Conservation (phyloP, 139 green algal genomes). For the Pedinophyceae sp. region DNA sequence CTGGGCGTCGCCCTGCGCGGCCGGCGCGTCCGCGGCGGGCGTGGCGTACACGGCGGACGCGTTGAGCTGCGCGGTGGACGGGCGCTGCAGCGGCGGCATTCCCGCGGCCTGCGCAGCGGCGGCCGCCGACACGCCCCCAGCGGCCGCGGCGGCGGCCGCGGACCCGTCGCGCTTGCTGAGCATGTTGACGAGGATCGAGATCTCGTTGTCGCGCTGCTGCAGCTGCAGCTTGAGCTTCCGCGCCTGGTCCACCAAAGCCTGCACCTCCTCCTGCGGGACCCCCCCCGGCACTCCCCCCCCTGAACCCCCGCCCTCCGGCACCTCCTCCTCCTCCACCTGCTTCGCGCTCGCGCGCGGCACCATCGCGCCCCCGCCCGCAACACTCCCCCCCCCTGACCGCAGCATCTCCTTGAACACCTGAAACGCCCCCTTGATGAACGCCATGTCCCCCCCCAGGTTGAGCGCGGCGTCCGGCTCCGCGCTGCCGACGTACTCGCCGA, state of each 20-base stretch:
- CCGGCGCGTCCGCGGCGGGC: too few relatives aligned
- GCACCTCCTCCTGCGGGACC: neutral
- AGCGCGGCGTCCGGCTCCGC: slow-evolving; percentile 25
- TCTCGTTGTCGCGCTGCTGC: slow-evolving; percentile 67
- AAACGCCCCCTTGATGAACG: slow-evolving; percentile 40
- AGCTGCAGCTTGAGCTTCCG: slow-evolving; percentile 41
- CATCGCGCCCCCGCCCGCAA: neutral
- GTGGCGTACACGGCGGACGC: too few relatives aligned
- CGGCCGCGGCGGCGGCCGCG: neutral
- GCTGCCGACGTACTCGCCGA: slow-evolving; percentile 30
- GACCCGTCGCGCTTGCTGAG: slow-evolving; percentile 28
- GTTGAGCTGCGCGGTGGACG: too few relatives aligned
- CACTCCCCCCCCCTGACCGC: neutral
- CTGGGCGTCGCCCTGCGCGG: too few relatives aligned
- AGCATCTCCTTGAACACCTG: slow-evolving; percentile 26
- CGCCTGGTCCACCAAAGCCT: slow-evolving; percentile 30
- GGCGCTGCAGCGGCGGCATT: too few relatives aligned
- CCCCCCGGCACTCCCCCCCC: slow-evolving; percentile 1
- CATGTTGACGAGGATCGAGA: slow-evolving; percentile 65
- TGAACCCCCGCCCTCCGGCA: neutral
- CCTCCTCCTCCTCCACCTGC: slow-evolving; percentile 2
- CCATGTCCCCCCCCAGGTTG: slow-evolving; percentile 41
- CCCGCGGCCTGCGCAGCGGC: too few relatives aligned
- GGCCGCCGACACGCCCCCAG: too few relatives aligned
- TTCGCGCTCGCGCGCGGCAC: too few relatives aligned